Evolutionary conservation across 1,139 yeast species (phyloP).

Genomic region (Candida glucosophila): DNA sequence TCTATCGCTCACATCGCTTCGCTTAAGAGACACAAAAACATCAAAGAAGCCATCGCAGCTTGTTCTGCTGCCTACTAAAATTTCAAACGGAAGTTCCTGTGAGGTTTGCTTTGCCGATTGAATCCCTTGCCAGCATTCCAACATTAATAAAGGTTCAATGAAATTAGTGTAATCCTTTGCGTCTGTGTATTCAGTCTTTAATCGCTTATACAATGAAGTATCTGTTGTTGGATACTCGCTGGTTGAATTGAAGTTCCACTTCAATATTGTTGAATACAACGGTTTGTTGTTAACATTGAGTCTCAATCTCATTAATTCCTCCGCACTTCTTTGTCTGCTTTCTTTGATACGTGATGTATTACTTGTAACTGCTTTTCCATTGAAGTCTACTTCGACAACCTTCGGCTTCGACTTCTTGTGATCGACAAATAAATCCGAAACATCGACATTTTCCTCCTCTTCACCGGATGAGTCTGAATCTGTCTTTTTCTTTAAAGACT

Average conservation of each 20-base stretch:
- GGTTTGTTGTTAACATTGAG: constrained; percentile 73
- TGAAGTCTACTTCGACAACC: constrained; percentile 29
- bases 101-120: constrained; percentile 62
- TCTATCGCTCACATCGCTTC: constrained; percentile 41
- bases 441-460: constrained; percentile 27
- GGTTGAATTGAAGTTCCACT: constrained; percentile 65
- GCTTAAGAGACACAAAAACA: constrained; percentile 69
- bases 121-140: constrained; percentile 94
- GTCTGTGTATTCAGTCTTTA: constrained; percentile 40
- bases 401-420: constrained; percentile 24
- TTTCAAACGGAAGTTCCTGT: constrained; percentile 55
- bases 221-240: constrained; percentile 52
- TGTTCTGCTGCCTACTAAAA: constrained; percentile 70
- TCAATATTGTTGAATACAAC: constrained; percentile 57
- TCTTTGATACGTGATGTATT: constrained; percentile 8
- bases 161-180: constrained; percentile 59
- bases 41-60: constrained; percentile 85
- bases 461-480: constrained; percentile 28
- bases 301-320: constrained; percentile 71
- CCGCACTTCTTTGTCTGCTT: constrained; percentile 47
- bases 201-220: constrained; percentile 25
- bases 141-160: constrained; percentile 71
- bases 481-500: constrained; percentile 20
- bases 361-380: constrained; percentile 24
- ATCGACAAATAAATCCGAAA: constrained; percentile 35